Conservation (phyloP, 495 filamentous ascomycete genomes). For the Penicillium cosmopolitanum region DNA sequence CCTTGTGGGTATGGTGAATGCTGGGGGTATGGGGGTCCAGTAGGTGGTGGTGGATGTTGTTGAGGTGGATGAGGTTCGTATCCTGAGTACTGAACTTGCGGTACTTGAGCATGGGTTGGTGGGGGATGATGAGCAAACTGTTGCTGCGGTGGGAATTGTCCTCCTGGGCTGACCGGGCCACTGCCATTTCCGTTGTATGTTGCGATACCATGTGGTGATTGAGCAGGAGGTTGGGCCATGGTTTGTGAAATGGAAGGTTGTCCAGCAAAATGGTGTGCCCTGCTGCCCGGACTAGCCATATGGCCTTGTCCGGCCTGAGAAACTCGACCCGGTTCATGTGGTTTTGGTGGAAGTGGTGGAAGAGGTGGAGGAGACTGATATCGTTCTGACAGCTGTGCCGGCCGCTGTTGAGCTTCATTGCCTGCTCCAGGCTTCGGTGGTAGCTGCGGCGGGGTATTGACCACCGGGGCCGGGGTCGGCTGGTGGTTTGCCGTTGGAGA, state of each 20-base stretch:
- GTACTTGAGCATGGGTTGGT: not conserved
- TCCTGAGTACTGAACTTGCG: conserved; percentile 20
- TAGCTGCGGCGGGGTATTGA: conserved; percentile 41
- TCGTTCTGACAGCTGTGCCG: conserved; percentile 24
- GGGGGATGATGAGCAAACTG: not conserved
- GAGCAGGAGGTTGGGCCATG: conserved; percentile 19
- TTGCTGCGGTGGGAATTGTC: conserved; percentile 10
- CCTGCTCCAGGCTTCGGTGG: conserved; percentile 36
- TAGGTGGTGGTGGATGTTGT: conserved; percentile 11
- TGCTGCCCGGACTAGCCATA: conserved; percentile 12
- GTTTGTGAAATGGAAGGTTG: conserved; percentile 15
- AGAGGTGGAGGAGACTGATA: conserved; percentile 39
- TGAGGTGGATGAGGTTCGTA: conserved; percentile 26
- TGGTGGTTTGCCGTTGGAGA: conserved; percentile 19
- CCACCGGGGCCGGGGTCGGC: conserved; percentile 20
- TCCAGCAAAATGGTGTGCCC: conserved; percentile 20
- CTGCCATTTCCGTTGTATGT: conserved; percentile 20
- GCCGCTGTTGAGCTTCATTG: conserved; percentile 24
- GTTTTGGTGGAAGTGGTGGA: conserved; percentile 48
- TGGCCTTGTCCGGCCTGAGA: conserved; percentile 7
- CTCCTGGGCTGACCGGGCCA: conserved; percentile 10
- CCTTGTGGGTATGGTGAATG: conserved; percentile 24
- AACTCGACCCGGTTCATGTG: conserved; percentile 26
- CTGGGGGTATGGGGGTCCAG: conserved; percentile 22
- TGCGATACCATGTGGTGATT: conserved; percentile 17